Percentiles rank a stretch among this genome's conserved stretches.
These are phyloP conservation scores for Leucosporidium scottii DNA, from an alignment of 768 basidiomycete species.

Conservation along the genomic window DNA sequence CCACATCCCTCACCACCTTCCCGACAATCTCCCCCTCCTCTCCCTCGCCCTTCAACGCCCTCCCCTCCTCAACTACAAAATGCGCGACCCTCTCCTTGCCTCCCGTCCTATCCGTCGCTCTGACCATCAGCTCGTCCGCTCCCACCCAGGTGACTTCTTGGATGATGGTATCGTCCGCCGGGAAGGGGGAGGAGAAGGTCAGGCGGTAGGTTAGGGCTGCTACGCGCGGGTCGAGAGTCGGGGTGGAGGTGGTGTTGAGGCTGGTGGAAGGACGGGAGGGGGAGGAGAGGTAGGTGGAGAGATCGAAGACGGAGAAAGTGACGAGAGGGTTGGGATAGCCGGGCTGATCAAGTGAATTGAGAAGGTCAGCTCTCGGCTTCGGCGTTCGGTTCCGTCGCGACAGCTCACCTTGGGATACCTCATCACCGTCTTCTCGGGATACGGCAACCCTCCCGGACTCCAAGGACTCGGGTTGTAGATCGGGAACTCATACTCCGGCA, in stretches of 20 bases:
- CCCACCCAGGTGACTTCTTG: slow-evolving; percentile 83
- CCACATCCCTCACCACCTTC: slow-evolving; percentile 64
- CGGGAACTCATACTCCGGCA: slow-evolving; percentile 78
- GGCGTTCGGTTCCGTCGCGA: no score
- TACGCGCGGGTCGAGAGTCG: slow-evolving; percentile 40
- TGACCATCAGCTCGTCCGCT: slow-evolving; percentile 63
- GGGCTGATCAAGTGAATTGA: slow-evolving; percentile 9
- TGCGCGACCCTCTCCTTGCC: slow-evolving; percentile 69
- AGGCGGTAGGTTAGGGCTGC: slow-evolving; percentile 50
- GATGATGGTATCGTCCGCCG: slow-evolving; percentile 58
- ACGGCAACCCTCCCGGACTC: slow-evolving; percentile 23
- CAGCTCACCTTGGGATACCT: slow-evolving; percentile 61
- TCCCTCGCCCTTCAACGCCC: slow-evolving; percentile 12
- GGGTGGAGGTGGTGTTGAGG: slow-evolving; percentile 30
- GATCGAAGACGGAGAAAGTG: slow-evolving; percentile 71
- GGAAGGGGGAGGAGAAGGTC: slow-evolving; percentile 26
- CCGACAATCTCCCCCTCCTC: slow-evolving; percentile 46
- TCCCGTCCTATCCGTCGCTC: slow-evolving; percentile 79
- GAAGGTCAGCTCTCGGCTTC: background rate
- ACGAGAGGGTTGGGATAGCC: slow-evolving; percentile 69
- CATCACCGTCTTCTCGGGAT: slow-evolving; percentile 46
- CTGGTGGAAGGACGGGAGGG: background rate
- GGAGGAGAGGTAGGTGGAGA: slow-evolving; percentile 46
- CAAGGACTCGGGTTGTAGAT: slow-evolving; percentile 51
- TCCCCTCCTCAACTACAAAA: slow-evolving; percentile 52